Evolutionary conservation across 352 stramenopile genomes (phyloP), one percentile per base, ranked within the genome.

Genomic region (Phytophthora constricta): DNA sequence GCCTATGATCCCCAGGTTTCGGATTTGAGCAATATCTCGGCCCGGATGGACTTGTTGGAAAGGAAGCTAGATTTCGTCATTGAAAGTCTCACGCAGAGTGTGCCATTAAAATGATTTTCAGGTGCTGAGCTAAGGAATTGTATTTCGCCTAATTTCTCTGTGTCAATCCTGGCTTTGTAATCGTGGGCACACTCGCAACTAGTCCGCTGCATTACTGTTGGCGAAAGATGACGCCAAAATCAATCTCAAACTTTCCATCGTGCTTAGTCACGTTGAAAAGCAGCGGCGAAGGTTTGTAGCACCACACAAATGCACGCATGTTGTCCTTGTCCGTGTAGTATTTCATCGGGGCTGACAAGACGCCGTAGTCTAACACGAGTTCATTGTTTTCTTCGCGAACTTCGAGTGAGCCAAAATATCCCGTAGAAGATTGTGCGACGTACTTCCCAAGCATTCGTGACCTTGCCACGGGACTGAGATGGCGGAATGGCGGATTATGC

Each of bases 361-460:
- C 58, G 4, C 72, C 72, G 39, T 79, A 79, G 25, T 65, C 31
- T 17, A 79, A 3, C 3, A 72, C 34, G 1, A 79, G 52, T 5
- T 65, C 26, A 0, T 53, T 45, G 19, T 9, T 43, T 50, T 61
- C 72, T 33, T 70, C 48, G 47, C 46, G 61, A 20, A 92, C 66
- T 27, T 61, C 42, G 41, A 84, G 42, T 5, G 59, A 67, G 4
- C 64, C 65, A 46, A 77, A 91, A 51, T 73, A 91, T 9, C 49
- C 70, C 2, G 61, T 34, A 2, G 79, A 89, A 0, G 49, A 68
- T 16, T 72, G 60, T 16, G 81, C 62, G 22, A 60, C 33, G 55
- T 90, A 93, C 26, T 58, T 65, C 0, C 84, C 84, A 1, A 86
- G 57, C 19, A 90, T 70, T n/a, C 63, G 62, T 5, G 74, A 50